These are phyloP conservation scores for Colletotrichum siamense DNA, from an alignment of 2,329 filamentous ascomycete species.

Conservation along the genomic window DNA sequence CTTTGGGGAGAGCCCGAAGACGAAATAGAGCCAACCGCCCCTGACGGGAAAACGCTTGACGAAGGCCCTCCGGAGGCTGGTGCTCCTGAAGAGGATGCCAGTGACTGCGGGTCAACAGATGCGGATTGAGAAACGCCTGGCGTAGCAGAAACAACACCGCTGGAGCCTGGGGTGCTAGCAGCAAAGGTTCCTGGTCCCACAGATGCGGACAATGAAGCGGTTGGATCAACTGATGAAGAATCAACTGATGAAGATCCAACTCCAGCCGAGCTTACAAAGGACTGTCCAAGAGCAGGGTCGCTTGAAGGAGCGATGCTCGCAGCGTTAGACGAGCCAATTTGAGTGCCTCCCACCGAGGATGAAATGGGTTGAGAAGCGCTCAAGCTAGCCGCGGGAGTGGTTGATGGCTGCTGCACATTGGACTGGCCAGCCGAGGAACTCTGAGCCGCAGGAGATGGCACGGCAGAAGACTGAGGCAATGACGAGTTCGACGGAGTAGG, in stretches of 20 bases:
- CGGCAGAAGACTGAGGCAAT: background rate
- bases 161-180: background rate
- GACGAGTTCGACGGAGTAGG: background rate
- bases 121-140: background rate
- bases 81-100: background rate
- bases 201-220: background rate
- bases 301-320: background rate
- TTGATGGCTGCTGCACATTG: background rate
- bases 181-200: background rate
- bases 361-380: background rate
- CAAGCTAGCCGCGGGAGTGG: background rate
- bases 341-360: background rate
- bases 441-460: background rate
- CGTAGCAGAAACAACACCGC: background rate
- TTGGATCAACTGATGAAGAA: background rate
- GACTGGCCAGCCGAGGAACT: background rate
- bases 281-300: background rate
- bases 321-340: background rate
- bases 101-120: background rate
- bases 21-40: accelerated
- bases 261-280: background rate
- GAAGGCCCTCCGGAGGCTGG: background rate
- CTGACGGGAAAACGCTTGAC: background rate
- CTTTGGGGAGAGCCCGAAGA: background rate
- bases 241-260: background rate